Evolutionary conservation across 140 eudicot genomes (phyloP), one percentile per base, ranked within the genome.

Genomic region (Stevia rebaudiana): DNA sequence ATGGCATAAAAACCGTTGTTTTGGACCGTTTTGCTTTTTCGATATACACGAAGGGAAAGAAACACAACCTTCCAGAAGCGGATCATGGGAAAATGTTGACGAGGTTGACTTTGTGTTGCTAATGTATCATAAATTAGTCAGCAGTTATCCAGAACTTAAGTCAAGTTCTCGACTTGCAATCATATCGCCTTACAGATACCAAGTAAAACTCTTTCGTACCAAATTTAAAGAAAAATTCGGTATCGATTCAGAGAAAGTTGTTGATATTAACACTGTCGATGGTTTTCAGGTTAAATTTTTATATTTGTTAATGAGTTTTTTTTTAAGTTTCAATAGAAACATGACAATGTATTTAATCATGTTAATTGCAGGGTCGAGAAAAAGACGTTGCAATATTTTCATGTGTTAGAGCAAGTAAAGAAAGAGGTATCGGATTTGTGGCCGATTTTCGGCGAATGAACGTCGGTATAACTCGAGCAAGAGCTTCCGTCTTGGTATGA

Each of bases 401-500:
- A 3, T 92, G 97, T 78, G 99, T 92, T 59, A 83, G 97, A 67
- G 82, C 97, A 37, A 92, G 76, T 75, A 69, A 87, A 76, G 90
- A 85, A 42, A 63, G 52, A 44, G 86, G 95, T 55, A 83, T 92
- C 25, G 99, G 99, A 0, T 88, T 88, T 69, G 95, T 88, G 19
- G 69, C 80, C 61, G 99, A 92, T 83, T 83, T 61, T 71, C 75
- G 94, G 69, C 75, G 97, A 68, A 92, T 92, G 99, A 92, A 92
- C 81, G 99, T 92, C 41, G 97, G 98, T 43, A 88, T 88, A 67
- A 92, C 97, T 11, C 79, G 99, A 74, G 99, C 99, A 56, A 82
- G 94, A 68, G 86, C 99, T 53, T 85, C 99, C 42, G 82, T 92
- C 61, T 80, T 89, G 97, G 99, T 92, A 88, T 67, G 75, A 2